These are phyloP conservation scores for Strobilomyces echinocephalus DNA, from an alignment of 768 basidiomycete genomes.

Conservation along the genomic window DNA sequence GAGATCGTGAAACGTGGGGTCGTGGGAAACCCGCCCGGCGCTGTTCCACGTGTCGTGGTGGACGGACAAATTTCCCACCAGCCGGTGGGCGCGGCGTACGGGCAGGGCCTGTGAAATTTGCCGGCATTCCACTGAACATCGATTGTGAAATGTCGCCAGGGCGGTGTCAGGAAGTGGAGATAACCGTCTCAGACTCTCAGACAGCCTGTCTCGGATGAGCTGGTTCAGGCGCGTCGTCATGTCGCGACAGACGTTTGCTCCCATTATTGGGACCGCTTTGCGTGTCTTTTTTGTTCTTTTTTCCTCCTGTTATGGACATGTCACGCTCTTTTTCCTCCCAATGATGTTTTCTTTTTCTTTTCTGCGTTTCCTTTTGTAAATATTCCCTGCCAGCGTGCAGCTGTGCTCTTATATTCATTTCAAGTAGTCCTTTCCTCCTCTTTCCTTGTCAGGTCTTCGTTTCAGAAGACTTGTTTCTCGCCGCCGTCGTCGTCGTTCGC, in stretches of 20 bases:
- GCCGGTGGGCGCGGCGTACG: not conserved
- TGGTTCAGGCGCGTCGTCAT: conserved; percentile 17
- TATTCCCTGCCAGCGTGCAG: conserved; percentile 7
- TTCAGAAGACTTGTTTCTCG: conserved; percentile 21
- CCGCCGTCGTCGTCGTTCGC: conserved; percentile 19
- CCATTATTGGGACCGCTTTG: not conserved
- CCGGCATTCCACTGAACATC: conserved; percentile 16
- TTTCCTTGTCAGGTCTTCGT: conserved; percentile 24
- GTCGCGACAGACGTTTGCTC: conserved; percentile 15
- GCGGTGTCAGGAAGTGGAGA: conserved; percentile 17
- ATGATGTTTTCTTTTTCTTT: conserved; percentile 6
- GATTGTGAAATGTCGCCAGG: conserved; percentile 10
- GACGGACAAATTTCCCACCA: not conserved
- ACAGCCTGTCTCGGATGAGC: conserved; percentile 27
- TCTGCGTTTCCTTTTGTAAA: conserved; percentile 10
- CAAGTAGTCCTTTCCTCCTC: conserved; percentile 17
- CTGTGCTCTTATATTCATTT: conserved; percentile 34
- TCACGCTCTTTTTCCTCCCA: not conserved
- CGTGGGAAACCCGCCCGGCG: conserved; percentile 31
- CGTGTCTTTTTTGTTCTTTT: not conserved
- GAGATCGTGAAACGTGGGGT: conserved; percentile 39
- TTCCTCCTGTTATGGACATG: conserved; percentile 16
- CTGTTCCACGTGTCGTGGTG: conserved; percentile 14
- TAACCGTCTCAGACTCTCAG: conserved; percentile 19
- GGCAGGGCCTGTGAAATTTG: conserved; percentile 11